Base-by-base conservation (phyloP, 2,329 filamentous ascomycete species). In the Fusarium nisikadoi region DNA sequence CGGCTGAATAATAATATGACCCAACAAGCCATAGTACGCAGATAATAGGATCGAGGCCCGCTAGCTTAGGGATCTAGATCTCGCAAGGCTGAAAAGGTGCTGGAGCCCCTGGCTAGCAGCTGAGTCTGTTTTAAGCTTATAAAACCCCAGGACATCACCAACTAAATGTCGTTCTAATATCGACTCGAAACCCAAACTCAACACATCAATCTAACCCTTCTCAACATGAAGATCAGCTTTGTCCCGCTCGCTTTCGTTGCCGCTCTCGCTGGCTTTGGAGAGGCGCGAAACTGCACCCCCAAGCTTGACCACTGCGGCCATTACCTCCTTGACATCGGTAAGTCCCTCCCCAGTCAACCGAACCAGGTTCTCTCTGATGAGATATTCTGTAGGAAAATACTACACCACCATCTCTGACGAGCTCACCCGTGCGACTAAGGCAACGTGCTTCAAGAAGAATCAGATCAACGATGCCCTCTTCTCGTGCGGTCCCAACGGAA, bases 51-150 rank as follows among this genome's bases (percentile, higher is more conserved):
- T 47, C 45, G 23, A 23, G 14, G 20, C 27, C 23, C 5, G 5
- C 14, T 14, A 33, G 29, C 29, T 19, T 10, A 16, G 20, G 3
- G 11, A 3, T 23, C 35, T 39, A 29, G 25, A 39, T 39, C 9
- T n/a, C 11, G 3, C 14, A 53, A 29, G 19, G 35, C 50, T 53
- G 19, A 39, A 39, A 29, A 17, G 12, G 5, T 13, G 7, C 5
- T 39, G 10, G 8, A 53, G n/a, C 9, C 25, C 16, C 45, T 49
- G 45, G 20, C 20, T 23, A 17, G 29, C 29, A 47, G 27, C 27
- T 16, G 27, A 47, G 45, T 10, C n/a, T 47, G 45, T n/a, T n/a
- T 47, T 47, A 47, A 42, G 27, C 45, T 47, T 47, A 47, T 13
- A 23, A 27, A 38, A 11, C 25, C 31, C 19, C 2, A 5, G 19